Evolutionary conservation across 805 yeast species (phyloP).

Genomic region (Kuraishia borneana): DNA sequence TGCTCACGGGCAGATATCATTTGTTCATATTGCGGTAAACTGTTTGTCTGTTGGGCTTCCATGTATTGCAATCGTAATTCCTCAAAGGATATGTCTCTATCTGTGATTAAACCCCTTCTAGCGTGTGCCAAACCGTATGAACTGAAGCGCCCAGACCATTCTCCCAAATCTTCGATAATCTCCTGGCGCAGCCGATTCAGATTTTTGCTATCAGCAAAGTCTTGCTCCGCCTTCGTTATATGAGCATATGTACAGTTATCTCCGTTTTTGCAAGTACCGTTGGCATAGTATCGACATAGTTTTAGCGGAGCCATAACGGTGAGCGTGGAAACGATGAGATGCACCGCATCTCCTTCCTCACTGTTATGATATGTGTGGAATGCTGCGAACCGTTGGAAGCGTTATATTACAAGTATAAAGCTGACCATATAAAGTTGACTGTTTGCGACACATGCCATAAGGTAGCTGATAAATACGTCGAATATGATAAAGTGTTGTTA

Average conservation of each 20-base stretch:
- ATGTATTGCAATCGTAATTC: slow-evolving; percentile 36
- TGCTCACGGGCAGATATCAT: slow-evolving; percentile 27
- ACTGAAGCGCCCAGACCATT: slow-evolving; percentile 10
- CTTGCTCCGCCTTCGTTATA: neutral
- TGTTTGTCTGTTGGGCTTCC: slow-evolving; percentile 27
- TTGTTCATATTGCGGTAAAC: slow-evolving; percentile 25
- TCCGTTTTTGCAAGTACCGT: slow-evolving; percentile 31
- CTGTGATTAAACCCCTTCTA: slow-evolving; percentile 32
- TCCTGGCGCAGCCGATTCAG: slow-evolving; percentile 3
- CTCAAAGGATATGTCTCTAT: slow-evolving; percentile 43
- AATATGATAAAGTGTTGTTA: slow-evolving; percentile 73
- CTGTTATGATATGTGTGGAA: slow-evolving; percentile 79
- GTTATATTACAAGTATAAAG: slow-evolving; percentile 62
- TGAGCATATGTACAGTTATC: slow-evolving; percentile 32
- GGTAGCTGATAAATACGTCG: slow-evolving; percentile 85
- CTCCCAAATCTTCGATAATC: slow-evolving; percentile 10
- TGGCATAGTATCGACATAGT: slow-evolving; percentile 32
- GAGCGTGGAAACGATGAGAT: too few relatives aligned
- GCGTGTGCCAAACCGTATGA: slow-evolving; percentile 38
- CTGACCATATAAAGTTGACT: slow-evolving; percentile 69
- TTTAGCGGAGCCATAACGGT: slow-evolving; percentile 7
- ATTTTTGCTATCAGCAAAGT: slow-evolving; percentile 7
- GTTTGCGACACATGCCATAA: slow-evolving; percentile 62
- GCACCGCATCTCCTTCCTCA: too few relatives aligned
- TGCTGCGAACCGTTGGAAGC: slow-evolving; percentile 60